These are phyloP conservation scores for Phytophthora foliorum DNA, from an alignment of 352 stramenopile genomes.

Conservation along the genomic window DNA sequence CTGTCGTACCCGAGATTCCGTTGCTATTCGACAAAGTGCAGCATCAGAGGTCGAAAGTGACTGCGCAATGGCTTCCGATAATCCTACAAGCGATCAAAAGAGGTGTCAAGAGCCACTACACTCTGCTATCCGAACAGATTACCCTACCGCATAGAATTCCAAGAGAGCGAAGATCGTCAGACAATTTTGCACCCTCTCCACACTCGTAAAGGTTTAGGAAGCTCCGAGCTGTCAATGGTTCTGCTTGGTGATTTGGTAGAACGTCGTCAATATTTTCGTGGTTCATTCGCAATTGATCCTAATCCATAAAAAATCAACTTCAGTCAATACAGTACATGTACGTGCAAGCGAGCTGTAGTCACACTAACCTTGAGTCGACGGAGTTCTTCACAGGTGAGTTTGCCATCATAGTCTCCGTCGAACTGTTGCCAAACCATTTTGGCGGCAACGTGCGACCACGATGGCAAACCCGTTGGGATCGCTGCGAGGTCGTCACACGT, in stretches of 20 bases:
- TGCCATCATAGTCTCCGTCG: constrained; percentile 39
- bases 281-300: constrained; percentile 39
- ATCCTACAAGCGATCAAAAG: constrained; percentile 22
- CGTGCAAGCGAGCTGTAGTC: neutral
- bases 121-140: neutral
- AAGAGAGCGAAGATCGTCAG: constrained; percentile 48
- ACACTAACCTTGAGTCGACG: constrained; percentile 50
- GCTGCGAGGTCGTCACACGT: neutral
- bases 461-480: constrained; percentile 25
- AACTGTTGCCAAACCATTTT: constrained; percentile 59
- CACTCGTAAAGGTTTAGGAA: constrained; percentile 49
- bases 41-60: constrained; percentile 37
- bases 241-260: constrained; percentile 19
- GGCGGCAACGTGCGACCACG: constrained; percentile 40
- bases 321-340: neutral
- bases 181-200: constrained; percentile 34
- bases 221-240: constrained; percentile 18
- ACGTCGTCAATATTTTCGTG: constrained; percentile 39
- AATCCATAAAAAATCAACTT: constrained; percentile 7
- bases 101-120: neutral
- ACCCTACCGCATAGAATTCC: constrained; percentile 55
- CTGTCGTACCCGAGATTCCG: constrained; percentile 33
- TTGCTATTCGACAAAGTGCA: constrained; percentile 30
- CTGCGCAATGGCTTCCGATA: constrained; percentile 24
- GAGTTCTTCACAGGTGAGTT: constrained; percentile 41